Conservation (phyloP, 176 grass and related monocot species). For the Dactylis glomerata region DNA sequence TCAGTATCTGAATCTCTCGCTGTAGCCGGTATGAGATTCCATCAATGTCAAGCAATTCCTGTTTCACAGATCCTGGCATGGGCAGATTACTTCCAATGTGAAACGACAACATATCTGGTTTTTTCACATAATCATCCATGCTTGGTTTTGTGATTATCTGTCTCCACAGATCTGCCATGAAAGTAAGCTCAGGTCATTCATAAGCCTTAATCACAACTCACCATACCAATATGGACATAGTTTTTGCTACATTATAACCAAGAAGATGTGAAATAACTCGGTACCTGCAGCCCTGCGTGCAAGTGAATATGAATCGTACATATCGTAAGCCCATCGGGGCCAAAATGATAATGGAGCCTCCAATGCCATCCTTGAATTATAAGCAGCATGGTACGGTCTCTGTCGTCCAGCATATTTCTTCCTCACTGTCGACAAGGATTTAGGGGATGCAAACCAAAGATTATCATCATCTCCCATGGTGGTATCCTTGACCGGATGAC, state of each 20-base stretch:
- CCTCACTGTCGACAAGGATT: conserved; percentile 19
- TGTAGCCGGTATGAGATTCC: conserved; percentile 79
- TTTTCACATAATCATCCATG: conserved; percentile 67
- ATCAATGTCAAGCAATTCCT: conserved; percentile 92
- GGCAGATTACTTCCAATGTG: conserved; percentile 82
- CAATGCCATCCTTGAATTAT: conserved; percentile 41
- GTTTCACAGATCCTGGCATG: conserved; percentile 61
- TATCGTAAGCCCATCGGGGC: conserved; percentile 86
- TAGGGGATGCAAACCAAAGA: conserved; percentile 24
- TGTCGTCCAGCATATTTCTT: conserved; percentile 31
- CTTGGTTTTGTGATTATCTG: conserved; percentile 63
- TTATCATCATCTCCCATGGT: conserved; percentile 22
- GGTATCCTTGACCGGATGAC: conserved; percentile 34
- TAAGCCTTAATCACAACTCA: conserved; percentile 5
- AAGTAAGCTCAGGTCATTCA: conserved; percentile 16
- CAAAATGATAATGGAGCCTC: conserved; percentile 71
- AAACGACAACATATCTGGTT: conserved; percentile 75
- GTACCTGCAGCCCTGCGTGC: conserved; percentile 72
- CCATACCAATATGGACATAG: conserved; percentile 9
- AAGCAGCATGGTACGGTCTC: conserved; percentile 11
- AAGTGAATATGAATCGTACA: conserved; percentile 89
- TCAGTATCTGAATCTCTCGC: conserved; percentile 81
- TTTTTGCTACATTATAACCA: conserved; percentile 20
- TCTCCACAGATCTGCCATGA: conserved; percentile 70
- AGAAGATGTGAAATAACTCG: conserved; percentile 14